phyloP scores from a whole-genome alignment of 2,329 filamentous ascomycete species.

The Pseudopithomyces chartarum region DNA sequence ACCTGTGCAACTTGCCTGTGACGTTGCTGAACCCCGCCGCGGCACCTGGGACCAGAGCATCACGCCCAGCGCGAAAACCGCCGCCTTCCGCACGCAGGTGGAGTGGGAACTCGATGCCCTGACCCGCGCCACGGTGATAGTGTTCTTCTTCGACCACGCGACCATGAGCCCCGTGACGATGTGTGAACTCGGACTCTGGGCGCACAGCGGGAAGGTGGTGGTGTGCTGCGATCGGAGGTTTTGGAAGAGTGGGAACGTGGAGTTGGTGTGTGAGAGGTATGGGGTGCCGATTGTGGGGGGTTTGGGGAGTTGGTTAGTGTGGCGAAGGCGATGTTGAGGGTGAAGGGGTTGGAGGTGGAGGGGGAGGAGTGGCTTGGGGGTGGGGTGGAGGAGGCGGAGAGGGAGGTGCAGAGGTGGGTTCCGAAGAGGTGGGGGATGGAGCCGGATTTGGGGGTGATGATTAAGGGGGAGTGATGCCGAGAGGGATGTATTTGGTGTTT shows the following conservation, averaged over 20 bases:
- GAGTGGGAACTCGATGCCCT: slow-evolving; percentile 66
- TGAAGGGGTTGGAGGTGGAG: slow-evolving; percentile 32
- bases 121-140: slow-evolving; percentile 58
- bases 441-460: neutral
- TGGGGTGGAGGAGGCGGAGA: neutral
- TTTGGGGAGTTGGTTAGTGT: slow-evolving; percentile 48
- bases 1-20: slow-evolving; percentile 52
- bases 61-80: slow-evolving; percentile 49
- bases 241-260: slow-evolving; percentile 65
- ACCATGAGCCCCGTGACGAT: slow-evolving; percentile 63
- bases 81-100: slow-evolving; percentile 59
- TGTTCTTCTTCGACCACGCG: slow-evolving; percentile 60
- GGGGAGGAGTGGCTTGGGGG: slow-evolving; percentile 16
- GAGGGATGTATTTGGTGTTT: neutral
- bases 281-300: slow-evolving; percentile 51
- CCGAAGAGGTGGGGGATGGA: neutral
- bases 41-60: slow-evolving; percentile 62
- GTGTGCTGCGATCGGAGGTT: slow-evolving; percentile 61
- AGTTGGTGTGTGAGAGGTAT: slow-evolving; percentile 59
- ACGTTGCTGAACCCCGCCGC: slow-evolving; percentile 64
- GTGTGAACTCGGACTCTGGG: slow-evolving; percentile 64
- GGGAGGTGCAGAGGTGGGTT: neutral
- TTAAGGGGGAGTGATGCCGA: neutral
- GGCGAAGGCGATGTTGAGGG: slow-evolving; percentile 40
- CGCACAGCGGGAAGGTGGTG: slow-evolving; percentile 52